Conservation (phyloP, 306 rosid genomes). For the Arachis hypogaea region DNA sequence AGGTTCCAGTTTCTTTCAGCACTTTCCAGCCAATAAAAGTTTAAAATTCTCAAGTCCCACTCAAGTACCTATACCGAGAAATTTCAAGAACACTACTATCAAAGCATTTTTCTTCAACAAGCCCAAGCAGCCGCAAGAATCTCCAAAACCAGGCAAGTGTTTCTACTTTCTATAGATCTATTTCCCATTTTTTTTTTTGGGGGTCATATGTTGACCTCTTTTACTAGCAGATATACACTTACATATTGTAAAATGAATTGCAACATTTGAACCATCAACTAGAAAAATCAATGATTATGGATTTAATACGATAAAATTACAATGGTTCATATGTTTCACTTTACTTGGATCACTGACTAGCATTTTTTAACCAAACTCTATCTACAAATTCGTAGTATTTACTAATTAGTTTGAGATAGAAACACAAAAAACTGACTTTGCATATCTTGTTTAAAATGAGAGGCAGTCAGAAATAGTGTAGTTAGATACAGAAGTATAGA, state of each 20-base stretch:
- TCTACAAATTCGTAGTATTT: background rate
- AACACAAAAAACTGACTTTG: no score
- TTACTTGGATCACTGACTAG: background rate
- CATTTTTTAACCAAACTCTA: background rate
- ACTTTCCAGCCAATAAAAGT: constrained; percentile 38
- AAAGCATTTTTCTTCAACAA: constrained; percentile 62
- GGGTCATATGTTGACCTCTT: no score
- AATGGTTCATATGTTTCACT: background rate
- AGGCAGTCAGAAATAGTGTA: no score
- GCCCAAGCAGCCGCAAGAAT: constrained; percentile 35
- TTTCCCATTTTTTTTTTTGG: background rate
- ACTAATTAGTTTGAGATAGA: no score
- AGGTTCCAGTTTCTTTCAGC: constrained; percentile 44
- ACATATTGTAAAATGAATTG: no score
- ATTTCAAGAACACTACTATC: constrained; percentile 45
- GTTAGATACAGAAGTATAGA: no score
- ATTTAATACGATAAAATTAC: background rate
- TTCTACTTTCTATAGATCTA: constrained; percentile 12
- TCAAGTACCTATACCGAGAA: constrained; percentile 26
- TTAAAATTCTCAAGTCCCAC: constrained; percentile 34
- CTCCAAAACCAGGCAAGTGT: constrained; percentile 56
- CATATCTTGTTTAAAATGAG: no score
- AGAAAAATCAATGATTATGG: no score
- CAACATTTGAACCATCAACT: no score
- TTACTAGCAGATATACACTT: no score